Evolutionary conservation across 768 basidiomycete species (phyloP).

Genomic region (Butyriboletus loyo): DNA sequence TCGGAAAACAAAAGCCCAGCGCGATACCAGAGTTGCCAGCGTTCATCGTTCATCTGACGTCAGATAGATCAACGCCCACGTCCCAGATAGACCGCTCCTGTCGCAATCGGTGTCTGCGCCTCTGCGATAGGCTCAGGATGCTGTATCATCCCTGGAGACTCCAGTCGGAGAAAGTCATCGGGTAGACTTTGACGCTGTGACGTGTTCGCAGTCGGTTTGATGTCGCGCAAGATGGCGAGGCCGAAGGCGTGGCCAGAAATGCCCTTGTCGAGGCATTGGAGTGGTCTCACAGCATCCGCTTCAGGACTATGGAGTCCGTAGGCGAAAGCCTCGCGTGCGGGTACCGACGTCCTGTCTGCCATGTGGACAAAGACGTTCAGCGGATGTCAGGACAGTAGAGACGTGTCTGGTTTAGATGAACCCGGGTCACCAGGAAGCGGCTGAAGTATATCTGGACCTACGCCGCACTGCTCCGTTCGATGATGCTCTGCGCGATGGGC

Average conservation of each 20-base stretch:
- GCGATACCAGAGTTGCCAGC: conserved; percentile 71
- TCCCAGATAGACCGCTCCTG: conserved; percentile 36
- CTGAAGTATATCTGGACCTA: conserved; percentile 62
- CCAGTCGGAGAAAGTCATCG: conserved; percentile 12
- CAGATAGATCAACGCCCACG: conserved; percentile 75
- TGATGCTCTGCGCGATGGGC: conserved; percentile 69
- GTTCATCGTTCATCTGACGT: conserved; percentile 65
- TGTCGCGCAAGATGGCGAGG: conserved; percentile 46
- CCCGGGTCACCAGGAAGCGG: conserved; percentile 11
- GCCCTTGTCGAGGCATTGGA: conserved; percentile 62
- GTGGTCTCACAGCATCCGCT: conserved; percentile 46
- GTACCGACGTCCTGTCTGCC: conserved; percentile 52
- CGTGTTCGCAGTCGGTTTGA: conserved; percentile 13
- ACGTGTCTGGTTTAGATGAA: background rate
- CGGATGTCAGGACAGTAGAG: conserved; percentile 14
- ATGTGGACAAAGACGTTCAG: conserved; percentile 67
- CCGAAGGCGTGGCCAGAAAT: conserved; percentile 71
- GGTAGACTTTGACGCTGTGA: conserved; percentile 13
- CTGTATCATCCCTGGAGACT: conserved; percentile 12
- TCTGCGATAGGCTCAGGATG: conserved; percentile 9
- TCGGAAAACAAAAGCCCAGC: conserved; percentile 76
- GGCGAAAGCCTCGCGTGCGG: conserved; percentile 66
- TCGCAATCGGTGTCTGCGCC: conserved; percentile 5
- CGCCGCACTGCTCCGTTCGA: conserved; percentile 58
- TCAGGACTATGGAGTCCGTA: conserved; percentile 55